Evolutionary conservation across 805 yeast genomes (phyloP).

Genomic region (Ogataea methanolica): DNA sequence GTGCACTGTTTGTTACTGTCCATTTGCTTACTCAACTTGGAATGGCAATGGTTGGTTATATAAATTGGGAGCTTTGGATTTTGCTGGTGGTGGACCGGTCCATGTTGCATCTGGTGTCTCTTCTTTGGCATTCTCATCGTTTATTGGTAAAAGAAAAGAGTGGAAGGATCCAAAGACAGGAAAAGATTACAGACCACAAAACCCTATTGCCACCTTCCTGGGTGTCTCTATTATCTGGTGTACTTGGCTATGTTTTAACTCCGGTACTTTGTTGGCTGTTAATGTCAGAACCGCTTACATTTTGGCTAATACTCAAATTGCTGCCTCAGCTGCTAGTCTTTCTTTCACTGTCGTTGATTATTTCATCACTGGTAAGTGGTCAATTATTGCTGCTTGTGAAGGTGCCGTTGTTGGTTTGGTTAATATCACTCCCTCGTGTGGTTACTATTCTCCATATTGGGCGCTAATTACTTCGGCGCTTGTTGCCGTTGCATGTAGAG

Average conservation of each 20-base stretch:
- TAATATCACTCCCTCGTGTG: constrained; percentile 44
- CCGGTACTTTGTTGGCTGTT: constrained; percentile 40
- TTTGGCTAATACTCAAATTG: constrained; percentile 45
- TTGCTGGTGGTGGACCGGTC: constrained; percentile 49
- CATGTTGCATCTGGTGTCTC: constrained; percentile 42
- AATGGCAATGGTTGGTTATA: constrained; percentile 40
- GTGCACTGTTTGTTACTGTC: constrained; percentile 41
- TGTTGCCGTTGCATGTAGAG: constrained; percentile 35
- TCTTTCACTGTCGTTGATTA: constrained; percentile 42
- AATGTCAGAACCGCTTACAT: constrained; percentile 41
- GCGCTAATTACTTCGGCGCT: constrained; percentile 39
- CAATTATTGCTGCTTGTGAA: constrained; percentile 39
- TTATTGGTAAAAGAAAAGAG: constrained; percentile 37
- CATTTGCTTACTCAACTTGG: constrained; percentile 46
- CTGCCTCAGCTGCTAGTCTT: constrained; percentile 44
- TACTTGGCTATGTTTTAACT: constrained; percentile 47
- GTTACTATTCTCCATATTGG: constrained; percentile 42
- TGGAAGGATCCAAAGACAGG: constrained; percentile 28
- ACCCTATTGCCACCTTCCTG: constrained; percentile 34
- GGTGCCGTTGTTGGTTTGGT: constrained; percentile 44
- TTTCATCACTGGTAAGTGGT: constrained; percentile 35
- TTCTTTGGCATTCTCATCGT: constrained; percentile 38
- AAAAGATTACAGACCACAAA: constrained; percentile 31
- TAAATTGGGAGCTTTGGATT: constrained; percentile 40
- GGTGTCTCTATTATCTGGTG: constrained; percentile 45